These are phyloP conservation scores for Amanita muscaria DNA, from an alignment of 768 basidiomycete genomes.

Conservation along the genomic window DNA sequence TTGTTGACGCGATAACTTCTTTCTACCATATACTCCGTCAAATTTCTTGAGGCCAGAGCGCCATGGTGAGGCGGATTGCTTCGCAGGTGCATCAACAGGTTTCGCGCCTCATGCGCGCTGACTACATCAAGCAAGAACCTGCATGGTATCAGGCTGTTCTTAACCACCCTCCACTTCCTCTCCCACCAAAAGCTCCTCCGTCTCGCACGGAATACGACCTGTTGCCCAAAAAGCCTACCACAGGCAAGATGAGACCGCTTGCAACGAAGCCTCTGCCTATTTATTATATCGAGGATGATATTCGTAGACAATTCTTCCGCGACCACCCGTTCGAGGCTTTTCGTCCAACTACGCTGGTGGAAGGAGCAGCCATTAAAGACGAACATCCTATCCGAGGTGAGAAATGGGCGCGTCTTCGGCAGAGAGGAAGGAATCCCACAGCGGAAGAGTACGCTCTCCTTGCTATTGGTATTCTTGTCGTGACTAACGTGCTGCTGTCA, in stretches of 20 bases:
- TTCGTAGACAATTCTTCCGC: constrained; percentile 85
- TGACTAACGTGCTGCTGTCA: constrained; percentile 22
- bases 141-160: constrained; percentile 82
- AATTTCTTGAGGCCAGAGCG: no score
- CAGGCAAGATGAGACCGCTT: constrained; percentile 27
- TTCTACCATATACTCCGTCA: neutral
- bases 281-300: constrained; percentile 73
- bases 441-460: constrained; percentile 75
- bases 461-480: constrained; percentile 8
- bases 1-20: constrained; percentile 11
- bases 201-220: constrained; percentile 47
- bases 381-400: constrained; percentile 48
- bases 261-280: constrained; percentile 49
- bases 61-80: constrained; percentile 77
- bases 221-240: constrained; percentile 17
- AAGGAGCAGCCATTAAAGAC: constrained; percentile 49
- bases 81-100: constrained; percentile 85
- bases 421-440: constrained; percentile 73
- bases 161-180: constrained; percentile 78
- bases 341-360: constrained; percentile 68
- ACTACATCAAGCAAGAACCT: constrained; percentile 56
- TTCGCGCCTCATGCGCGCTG: constrained; percentile 65
- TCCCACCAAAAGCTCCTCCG: constrained; percentile 69
- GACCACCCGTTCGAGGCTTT: constrained; percentile 98
- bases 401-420: constrained; percentile 72